phyloP scores from a whole-genome alignment of 2,329 filamentous ascomycete species.

The Drechslerella stenobrocha region DNA sequence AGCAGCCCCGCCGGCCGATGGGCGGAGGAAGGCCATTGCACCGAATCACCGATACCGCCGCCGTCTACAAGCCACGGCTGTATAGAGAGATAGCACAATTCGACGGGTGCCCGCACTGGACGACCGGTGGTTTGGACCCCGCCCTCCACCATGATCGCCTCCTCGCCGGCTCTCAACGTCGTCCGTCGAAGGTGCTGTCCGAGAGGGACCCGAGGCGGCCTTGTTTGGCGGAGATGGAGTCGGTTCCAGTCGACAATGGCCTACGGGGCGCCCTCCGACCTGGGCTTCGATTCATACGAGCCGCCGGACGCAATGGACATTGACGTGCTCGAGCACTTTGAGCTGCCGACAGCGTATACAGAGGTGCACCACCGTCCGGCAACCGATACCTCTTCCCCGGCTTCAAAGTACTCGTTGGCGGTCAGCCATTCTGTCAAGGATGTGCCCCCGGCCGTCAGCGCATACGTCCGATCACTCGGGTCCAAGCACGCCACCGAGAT shows the following conservation, averaged over 20 bases:
- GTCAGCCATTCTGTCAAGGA: neutral
- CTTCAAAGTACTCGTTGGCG: conserved; percentile 31
- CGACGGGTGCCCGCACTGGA: neutral
- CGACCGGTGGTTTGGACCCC: neutral
- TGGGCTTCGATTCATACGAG: conserved; percentile 28
- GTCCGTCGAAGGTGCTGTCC: conserved; percentile 29
- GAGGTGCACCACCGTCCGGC: too few relatives aligned
- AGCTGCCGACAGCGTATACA: conserved; percentile 25
- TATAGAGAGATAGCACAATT: neutral
- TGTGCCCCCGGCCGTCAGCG: conserved; percentile 24
- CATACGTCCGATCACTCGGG: conserved; percentile 16
- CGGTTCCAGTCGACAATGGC: conserved; percentile 42
- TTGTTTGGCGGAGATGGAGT: conserved; percentile 42
- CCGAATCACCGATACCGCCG: neutral
- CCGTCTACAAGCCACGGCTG: too few relatives aligned
- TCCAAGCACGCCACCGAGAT: conserved; percentile 19
- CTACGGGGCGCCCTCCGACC: conserved; percentile 21
- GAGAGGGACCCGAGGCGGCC: conserved; percentile 31
- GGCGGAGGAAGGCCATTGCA: conserved; percentile 15
- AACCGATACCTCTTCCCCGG: neutral
- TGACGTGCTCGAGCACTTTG: conserved; percentile 38
- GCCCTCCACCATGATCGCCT: conserved; percentile 26
- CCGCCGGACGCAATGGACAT: conserved; percentile 14
- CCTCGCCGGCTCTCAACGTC: conserved; percentile 32
- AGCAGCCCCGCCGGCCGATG: conserved; percentile 6